Evolutionary conservation across 106 monocot genomes (phyloP), one percentile per base, ranked within the genome.

Genomic region (Dendrobium chrysotoxum): DNA sequence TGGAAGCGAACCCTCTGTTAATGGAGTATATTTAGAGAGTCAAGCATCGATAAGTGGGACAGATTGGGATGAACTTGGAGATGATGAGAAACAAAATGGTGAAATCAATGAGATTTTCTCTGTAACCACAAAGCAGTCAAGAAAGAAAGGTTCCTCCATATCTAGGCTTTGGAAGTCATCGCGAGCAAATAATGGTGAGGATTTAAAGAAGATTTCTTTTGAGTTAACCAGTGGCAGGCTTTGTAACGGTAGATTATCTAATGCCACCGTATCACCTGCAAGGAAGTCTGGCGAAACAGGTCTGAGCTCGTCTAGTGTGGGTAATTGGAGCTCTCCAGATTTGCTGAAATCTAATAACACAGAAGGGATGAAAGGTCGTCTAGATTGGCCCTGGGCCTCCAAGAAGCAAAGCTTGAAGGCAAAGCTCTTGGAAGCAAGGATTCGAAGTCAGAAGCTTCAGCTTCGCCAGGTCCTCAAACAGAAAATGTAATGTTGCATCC

Each of bases 1-100:
- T 72, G 93, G 92, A n/a, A 96, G 96, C 72, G 90, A 92, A 39
- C 92, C 92, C 9, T 92, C 89, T 18, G 90, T 92, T 3, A 93
- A 92, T 81, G 90, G 86, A 35, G 54, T 76, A 28, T 90, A 65
- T 81, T 54, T 72, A 72, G 90, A 86, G 66, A 93, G 90, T 53
- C 86, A 89, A 79, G 90, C 85, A 61, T 91, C 93, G 4, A 77
- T 82, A 9, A 93, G 90, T 47, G 90, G 89, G 57, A 88, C 85
- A 20, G 91, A 89, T 79, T 88, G 87, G 88, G 89, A 91, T 40
- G 88, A 86, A 28, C 81, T 85, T 42, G 81, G 68, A 44, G 74
- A 86, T 46, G 87, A 86, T 80, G 83, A 61, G 5, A 85, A 81
- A 41, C 9, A 77, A 41, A 80, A 66, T 26, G 85, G 89, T 61